Conservation (phyloP, 2,329 filamentous ascomycete genomes). For the Paracorniculantispora psalliotae region DNA sequence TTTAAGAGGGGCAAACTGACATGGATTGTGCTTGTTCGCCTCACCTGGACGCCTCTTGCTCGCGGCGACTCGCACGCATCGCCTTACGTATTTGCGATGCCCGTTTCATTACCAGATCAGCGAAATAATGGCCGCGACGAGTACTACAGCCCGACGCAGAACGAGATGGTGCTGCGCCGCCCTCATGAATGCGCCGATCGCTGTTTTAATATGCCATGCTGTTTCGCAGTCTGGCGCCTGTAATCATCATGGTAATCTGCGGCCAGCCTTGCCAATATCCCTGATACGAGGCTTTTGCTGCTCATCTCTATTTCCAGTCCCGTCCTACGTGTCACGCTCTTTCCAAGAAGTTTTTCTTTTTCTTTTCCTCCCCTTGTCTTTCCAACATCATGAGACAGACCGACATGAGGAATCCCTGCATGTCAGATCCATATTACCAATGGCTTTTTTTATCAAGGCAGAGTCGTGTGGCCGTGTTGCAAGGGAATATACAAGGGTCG, state of each 20-base stretch:
- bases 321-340: not conserved
- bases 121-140: no score
- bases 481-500: not conserved
- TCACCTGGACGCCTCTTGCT: not conserved
- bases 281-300: not conserved
- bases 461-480: not conserved
- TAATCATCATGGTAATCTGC: not conserved
- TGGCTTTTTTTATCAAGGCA: not conserved
- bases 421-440: slow-evolving; percentile 4
- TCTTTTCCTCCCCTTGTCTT: not conserved
- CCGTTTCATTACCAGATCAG: no score
- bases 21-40: not conserved
- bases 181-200: not conserved
- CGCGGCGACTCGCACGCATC: no score
- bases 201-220: not conserved
- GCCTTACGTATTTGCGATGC: no score
- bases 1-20: slow-evolving; percentile 1
- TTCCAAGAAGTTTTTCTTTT: not conserved
- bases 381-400: not conserved
- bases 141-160: not conserved
- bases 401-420: not conserved
- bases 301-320: not conserved
- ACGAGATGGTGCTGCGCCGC: not conserved
- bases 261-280: not conserved
- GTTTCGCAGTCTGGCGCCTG: not conserved